Base-by-base conservation (phyloP, 129 eudicot species). In the Chrysanthemum lavandulifolium region DNA sequence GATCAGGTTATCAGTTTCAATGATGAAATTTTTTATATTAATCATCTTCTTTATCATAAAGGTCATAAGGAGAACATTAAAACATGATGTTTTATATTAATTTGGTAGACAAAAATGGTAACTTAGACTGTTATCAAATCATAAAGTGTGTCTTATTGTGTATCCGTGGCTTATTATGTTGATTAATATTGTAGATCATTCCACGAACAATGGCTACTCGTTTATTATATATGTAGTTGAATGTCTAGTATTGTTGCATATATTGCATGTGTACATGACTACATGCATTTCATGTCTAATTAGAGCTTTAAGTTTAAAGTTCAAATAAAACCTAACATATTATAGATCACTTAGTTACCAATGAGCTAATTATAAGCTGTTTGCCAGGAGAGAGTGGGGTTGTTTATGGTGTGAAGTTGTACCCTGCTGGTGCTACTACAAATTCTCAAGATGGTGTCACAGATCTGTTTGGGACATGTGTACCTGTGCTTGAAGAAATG, bases 351-450 rank as follows among this genome's bases (percentile, higher is more conserved):
- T 59, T 58, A 57, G 40, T 71, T 8, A 13, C 25, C 48, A 18
- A 57, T 48, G 19, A 19, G 43, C 73, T 51, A 49, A 72, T 29
- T 69, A 21, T 60, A 62, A 59, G 29, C 65, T 71, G 67, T 75
- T 6, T 76, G 10, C 45, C 80, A 95, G 99, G 91, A 76, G 92
- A 95, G 82, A 95, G 99, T 73, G 97, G 96, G 49, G 81, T 86
- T 69, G 91, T 95, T 12, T 83, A 70, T 83, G 99, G 85, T 73
- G 99, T 95, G 67, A 95, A 95, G 80, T 50, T 95, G 71, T 95
- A 95, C 77, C 99, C 99, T 52, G 99, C 99, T 80, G 99, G 99
- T 74, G 99, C 99, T 54, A 95, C 99, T 54, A 95, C 99, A 23
- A 95, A 95, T 81, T 95, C 99, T 56, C 99, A 95, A 79, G 97